Evolutionary conservation across 2,329 filamentous ascomycete genomes (phyloP).

Genomic region (Colletotrichum paranaense): DNA sequence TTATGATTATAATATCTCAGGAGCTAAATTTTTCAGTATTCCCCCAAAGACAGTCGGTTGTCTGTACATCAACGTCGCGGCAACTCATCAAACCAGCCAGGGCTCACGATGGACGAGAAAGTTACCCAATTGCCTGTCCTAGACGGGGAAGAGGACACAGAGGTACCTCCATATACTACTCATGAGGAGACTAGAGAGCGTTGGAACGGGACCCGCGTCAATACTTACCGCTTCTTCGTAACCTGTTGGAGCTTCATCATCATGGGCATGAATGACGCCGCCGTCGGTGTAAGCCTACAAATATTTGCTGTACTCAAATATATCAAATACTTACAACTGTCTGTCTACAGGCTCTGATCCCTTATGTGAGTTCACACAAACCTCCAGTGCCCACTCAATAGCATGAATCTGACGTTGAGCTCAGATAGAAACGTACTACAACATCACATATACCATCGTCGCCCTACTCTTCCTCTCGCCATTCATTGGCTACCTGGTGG

Average conservation of each 20-base stretch:
- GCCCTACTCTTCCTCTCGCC: slow-evolving; percentile 76
- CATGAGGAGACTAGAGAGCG: slow-evolving; percentile 51
- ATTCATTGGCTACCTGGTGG: slow-evolving; percentile 72
- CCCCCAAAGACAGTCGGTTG: not conserved
- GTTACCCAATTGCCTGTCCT: not conserved
- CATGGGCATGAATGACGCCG: slow-evolving; percentile 77
- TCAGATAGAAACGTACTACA: slow-evolving; percentile 71
- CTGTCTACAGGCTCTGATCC: slow-evolving; percentile 56
- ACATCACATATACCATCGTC: slow-evolving; percentile 70
- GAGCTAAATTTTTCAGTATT: not conserved
- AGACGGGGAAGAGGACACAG: not conserved
- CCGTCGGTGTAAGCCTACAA: slow-evolving; percentile 65
- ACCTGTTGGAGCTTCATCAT: slow-evolving; percentile 72
- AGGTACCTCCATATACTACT: not conserved
- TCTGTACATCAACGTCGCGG: not conserved
- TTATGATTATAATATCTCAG: not conserved
- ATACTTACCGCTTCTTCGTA: slow-evolving; percentile 67
- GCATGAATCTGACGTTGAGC: not conserved
- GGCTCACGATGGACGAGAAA: slow-evolving; percentile 5
- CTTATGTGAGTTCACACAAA: slow-evolving; percentile 50
- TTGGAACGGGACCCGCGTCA: slow-evolving; percentile 73
- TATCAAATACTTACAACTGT: not conserved
- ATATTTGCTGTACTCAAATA: not conserved
- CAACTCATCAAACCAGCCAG: not conserved
- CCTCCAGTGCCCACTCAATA: not conserved